Base-by-base conservation (phyloP, 2,329 filamentous ascomycete species). In the Claviceps citrina region DNA sequence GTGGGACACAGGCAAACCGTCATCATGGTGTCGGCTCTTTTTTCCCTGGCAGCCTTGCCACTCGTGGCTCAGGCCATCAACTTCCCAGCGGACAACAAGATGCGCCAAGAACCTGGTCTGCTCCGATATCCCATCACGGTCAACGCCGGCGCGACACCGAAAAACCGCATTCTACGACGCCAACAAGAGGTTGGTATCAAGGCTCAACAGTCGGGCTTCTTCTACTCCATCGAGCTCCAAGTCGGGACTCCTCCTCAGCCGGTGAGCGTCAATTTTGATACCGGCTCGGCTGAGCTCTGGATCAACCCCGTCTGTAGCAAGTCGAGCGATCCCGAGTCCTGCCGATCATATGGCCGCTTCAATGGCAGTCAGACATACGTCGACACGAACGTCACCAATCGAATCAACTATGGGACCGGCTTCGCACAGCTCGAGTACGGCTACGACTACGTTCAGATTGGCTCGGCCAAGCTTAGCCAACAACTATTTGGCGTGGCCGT, bases 281-380 rank as follows among this genome's bases (percentile, higher is more conserved):
- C 62, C 0, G 61, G 61, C 13, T 64, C 62, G 4, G 51, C 54
- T 7, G 61, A 65, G 46, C 53, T 63, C 5, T 65, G 62, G 62
- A 59, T 65, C 28, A 63, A 65, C 41, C 62, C 62, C 6, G 49
- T 55, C 7, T 65, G 62, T 47, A 47, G 47, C 38, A 56, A 55
- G 31, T 48, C 59, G 1, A 38, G 43, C 5, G 49, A 60, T 24
- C 46, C 47, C 1, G 31, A 39, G 0, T 53, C 55, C 24, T 62
- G 59, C 45, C 24, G 46, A 13, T 37, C 35, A 1, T 52, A 55
- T 41, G 54, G 55, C 7, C 52, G 51, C 16, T 60, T 59, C 28
- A 53, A 48, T 12, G 45, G 46, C 30, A 57, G 52, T 33, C 49
- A 51, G 35, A 56, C 58, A 1, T 55, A 47, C 27, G 46, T 51